Conservation (phyloP, 2,329 filamentous ascomycete species). For the Fusarium brevicatenulatum region DNA sequence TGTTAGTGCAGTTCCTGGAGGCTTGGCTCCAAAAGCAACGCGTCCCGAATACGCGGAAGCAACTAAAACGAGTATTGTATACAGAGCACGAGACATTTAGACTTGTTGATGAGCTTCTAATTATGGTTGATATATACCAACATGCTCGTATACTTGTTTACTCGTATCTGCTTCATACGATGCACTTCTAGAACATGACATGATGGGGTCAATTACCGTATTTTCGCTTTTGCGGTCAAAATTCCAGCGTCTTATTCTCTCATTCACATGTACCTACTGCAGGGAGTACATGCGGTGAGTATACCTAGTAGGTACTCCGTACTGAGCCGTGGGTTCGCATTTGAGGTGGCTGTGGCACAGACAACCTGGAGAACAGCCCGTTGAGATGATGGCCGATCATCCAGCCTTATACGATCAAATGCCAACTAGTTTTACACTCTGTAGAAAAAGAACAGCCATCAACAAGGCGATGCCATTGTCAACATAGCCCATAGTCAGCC, state of each 20-base stretch:
- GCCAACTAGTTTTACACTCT: background rate
- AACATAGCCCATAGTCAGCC: background rate
- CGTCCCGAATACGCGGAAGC: constrained; percentile 21
- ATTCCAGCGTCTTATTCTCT: constrained; percentile 7
- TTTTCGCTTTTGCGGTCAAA: constrained; percentile 11
- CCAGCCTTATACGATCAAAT: constrained; percentile 18
- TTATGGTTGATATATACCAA: background rate
- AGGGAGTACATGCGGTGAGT: constrained; percentile 9
- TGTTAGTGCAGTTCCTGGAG: background rate
- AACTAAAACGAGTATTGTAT: background rate
- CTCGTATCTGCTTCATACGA: background rate
- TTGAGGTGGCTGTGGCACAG: background rate
- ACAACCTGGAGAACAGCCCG: constrained; percentile 3
- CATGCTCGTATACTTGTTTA: background rate
- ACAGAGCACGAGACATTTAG: constrained; percentile 1
- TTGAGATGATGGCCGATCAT: constrained; percentile 13
- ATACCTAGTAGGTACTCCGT: background rate
- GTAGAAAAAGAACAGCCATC: background rate
- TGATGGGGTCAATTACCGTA: background rate
- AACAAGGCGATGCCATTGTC: background rate
- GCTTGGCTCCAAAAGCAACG: background rate
- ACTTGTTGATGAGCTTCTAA: background rate
- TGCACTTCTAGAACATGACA: background rate
- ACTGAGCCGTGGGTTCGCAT: constrained; percentile 9
- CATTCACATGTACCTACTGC: background rate